phyloP scores from a whole-genome alignment of 345 rosid species.

The Limnanthes douglasii region DNA sequence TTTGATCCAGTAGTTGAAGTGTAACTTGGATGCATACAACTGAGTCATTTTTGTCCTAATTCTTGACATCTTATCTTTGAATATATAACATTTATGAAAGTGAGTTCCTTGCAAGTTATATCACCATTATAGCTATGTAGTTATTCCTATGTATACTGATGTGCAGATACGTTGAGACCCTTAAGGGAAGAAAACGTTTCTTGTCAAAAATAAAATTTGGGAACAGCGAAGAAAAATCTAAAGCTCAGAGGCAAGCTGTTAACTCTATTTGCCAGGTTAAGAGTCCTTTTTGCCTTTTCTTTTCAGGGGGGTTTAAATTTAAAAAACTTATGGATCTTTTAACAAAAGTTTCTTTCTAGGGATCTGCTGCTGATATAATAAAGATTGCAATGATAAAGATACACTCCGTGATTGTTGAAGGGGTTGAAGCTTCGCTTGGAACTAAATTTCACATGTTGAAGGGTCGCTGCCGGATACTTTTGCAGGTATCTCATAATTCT shows the following conservation, averaged over 20 bases:
- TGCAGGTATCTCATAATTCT: conserved; percentile 44
- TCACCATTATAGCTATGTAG: too few species aligned
- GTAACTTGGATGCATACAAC: too few species aligned
- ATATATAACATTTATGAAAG: too few species aligned
- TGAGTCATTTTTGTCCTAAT: too few species aligned
- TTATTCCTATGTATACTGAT: background rate
- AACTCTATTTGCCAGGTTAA: conserved; percentile 94
- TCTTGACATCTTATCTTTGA: too few species aligned
- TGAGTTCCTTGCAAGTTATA: too few species aligned
- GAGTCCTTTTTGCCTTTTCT: conserved; percentile 1
- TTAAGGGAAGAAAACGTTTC: conserved; percentile 88
- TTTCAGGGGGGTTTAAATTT: background rate
- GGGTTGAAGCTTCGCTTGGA: conserved; percentile 20
- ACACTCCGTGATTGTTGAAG: conserved; percentile 40
- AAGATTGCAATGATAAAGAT: conserved; percentile 88
- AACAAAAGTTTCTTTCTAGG: conserved; percentile 28
- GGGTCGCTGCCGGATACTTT: conserved; percentile 64
- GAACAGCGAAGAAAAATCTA: conserved; percentile 58
- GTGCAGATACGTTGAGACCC: conserved; percentile 75
- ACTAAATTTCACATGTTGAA: conserved; percentile 48
- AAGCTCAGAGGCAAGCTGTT: conserved; percentile 96
- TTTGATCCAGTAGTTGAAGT: too few species aligned
- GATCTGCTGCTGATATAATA: conserved; percentile 95
- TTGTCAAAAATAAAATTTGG: conserved; percentile 89
- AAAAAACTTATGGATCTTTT: background rate